A percentile compares a stretch with the other conserved stretches of the same genome.
phyloP scores from a whole-genome alignment of 192 early-diverging fungal genomes.

The Spinellus fusiger region DNA sequence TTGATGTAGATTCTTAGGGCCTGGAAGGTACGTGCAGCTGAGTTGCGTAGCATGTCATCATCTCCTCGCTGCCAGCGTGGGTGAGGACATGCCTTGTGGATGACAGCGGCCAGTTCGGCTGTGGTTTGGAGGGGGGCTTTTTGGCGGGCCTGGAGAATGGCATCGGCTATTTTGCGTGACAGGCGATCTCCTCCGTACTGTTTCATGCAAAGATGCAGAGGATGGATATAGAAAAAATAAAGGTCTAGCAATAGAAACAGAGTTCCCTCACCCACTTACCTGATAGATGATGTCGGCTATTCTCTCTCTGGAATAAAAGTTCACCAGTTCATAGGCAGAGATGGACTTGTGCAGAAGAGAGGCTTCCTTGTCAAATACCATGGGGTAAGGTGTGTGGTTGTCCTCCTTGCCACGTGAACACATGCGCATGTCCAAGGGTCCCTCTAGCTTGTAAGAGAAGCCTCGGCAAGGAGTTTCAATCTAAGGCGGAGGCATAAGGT shows the following conservation, averaged over 20 bases:
- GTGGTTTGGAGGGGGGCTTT: conserved; percentile 50
- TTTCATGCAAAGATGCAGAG: no score
- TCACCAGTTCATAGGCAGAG: conserved; percentile 59
- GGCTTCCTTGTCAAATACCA: conserved; percentile 11
- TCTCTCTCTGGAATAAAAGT: conserved; percentile 53
- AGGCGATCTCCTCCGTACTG: conserved; percentile 63
- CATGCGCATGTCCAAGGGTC: conserved; percentile 79
- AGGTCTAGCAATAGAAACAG: no score
- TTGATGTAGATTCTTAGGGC: conserved; percentile 66
- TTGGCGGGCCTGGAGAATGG: conserved; percentile 51
- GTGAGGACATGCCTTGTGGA: conserved; percentile 45
- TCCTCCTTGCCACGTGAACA: conserved; percentile 27
- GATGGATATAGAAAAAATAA: not conserved
- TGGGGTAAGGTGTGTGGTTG: no score
- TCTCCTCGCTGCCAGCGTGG: conserved; percentile 31
- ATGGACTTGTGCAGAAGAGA: conserved; percentile 31
- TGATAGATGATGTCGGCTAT: conserved; percentile 57
- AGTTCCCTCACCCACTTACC: conserved; percentile 13
- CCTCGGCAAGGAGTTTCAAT: conserved; percentile 57
- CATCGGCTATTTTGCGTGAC: conserved; percentile 51
- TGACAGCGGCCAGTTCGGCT: conserved; percentile 42
- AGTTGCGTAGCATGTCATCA: conserved; percentile 45
- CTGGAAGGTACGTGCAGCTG: conserved; percentile 52
- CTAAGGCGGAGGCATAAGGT: no score
- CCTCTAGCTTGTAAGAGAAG: conserved; percentile 62